A percentile compares a stretch with the other conserved stretches of the same genome.
Conservation (phyloP, 257 asterid species). For the Hygrophila difformis region DNA sequence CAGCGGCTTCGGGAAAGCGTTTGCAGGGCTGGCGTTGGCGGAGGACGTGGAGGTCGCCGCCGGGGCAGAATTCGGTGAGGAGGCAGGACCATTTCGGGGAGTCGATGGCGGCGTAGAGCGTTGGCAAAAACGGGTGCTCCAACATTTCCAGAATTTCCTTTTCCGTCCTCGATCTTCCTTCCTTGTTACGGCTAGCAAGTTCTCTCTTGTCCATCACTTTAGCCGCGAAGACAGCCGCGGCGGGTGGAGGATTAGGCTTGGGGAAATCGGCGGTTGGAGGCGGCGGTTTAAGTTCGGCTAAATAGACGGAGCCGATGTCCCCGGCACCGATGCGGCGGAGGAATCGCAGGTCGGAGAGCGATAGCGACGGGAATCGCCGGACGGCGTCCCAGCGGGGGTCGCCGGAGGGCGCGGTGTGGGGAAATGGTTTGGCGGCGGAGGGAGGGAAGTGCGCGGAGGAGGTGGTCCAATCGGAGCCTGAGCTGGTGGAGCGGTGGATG, state of each 20-base stretch:
- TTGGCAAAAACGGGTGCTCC: conserved; percentile 90
- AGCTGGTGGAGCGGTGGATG: conserved; percentile 33
- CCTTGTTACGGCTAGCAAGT: conserved; percentile 77
- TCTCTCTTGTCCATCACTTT: conserved; percentile 92
- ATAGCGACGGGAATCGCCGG: conserved; percentile 40
- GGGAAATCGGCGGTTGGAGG: conserved; percentile 15
- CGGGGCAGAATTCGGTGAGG: conserved; percentile 92
- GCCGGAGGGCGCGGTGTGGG: conserved; percentile 50
- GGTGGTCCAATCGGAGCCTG: conserved; percentile 84
- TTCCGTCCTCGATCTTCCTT: conserved; percentile 83
- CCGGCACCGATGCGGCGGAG: conserved; percentile 93
- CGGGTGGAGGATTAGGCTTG: conserved; percentile 1
- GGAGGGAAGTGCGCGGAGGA: conserved; percentile 39
- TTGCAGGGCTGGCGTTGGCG: conserved; percentile 92
- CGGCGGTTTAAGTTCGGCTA: conserved; percentile 64
- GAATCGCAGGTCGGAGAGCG: conserved; percentile 84
- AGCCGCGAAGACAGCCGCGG: conserved; percentile 63
- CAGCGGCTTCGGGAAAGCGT: conserved; percentile 86
- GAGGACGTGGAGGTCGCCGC: conserved; percentile 96
- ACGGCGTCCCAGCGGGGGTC: conserved; percentile 77
- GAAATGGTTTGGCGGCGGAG: conserved; percentile 14
- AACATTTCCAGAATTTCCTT: conserved; percentile 78
- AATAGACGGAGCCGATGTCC: conserved; percentile 87
- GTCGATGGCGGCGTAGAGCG: conserved; percentile 72
- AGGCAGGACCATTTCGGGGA: conserved; percentile 89